A percentile compares a stretch with the other conserved stretches of the same genome.
Conservation (phyloP, 2,329 filamentous ascomycete genomes). For the Fonsecaea erecta region DNA sequence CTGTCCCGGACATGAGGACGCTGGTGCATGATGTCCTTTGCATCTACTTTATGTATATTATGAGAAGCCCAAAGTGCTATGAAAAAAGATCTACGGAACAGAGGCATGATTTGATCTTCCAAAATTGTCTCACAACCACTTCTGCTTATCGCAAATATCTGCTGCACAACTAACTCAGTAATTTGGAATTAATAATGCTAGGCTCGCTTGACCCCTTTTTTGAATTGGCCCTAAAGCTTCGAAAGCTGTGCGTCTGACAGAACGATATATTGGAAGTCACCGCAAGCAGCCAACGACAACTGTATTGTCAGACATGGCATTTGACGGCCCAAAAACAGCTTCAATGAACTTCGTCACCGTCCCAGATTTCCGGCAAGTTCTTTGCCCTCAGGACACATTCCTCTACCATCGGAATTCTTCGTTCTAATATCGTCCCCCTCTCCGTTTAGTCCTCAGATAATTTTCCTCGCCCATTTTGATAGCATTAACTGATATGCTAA, state of each 20-base stretch:
- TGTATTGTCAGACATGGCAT: too few relatives aligned
- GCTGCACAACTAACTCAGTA: neutral
- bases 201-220: neutral
- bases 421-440: neutral
- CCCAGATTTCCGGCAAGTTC: neutral
- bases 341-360: neutral
- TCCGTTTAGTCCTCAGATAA: neutral
- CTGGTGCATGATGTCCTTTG: neutral
- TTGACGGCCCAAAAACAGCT: too few relatives aligned
- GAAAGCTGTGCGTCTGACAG: neutral
- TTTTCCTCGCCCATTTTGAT: neutral
- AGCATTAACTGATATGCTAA: neutral
- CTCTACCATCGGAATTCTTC: neutral
- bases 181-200: neutral
- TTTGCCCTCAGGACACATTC: neutral
- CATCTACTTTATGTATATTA: neutral
- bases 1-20: neutral
- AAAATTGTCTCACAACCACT: neutral
- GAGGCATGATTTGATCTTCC: constrained; percentile 5
- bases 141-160: neutral
- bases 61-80: neutral
- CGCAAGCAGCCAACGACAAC: too few relatives aligned
- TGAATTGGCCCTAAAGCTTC: neutral
- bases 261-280: neutral
- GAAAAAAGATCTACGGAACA: constrained; percentile 5